phyloP scores from a whole-genome alignment of 2,329 filamentous ascomycete species.

The Juglanconis sp. region DNA sequence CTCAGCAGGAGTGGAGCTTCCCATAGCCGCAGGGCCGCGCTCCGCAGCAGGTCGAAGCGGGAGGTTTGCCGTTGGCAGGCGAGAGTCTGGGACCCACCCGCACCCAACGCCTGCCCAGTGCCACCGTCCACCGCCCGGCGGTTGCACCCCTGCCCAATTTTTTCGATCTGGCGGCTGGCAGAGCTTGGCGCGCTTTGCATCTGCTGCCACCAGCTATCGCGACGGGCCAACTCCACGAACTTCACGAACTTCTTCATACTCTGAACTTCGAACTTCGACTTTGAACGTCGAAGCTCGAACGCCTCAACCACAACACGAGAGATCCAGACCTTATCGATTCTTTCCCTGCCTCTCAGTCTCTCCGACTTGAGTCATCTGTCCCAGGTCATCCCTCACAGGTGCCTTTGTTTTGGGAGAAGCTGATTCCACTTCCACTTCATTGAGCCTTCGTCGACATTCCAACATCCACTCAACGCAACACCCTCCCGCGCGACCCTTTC shows the following conservation, averaged over 20 bases:
- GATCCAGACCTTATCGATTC: background rate
- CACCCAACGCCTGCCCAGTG: background rate
- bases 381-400: background rate
- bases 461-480: background rate
- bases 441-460: background rate
- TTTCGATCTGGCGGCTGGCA: conserved; percentile 12
- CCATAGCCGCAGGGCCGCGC: too few relatives aligned
- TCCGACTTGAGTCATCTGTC: background rate
- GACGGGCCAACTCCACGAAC: background rate
- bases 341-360: background rate
- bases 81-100: background rate
- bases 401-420: background rate
- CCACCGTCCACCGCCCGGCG: background rate
- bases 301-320: background rate
- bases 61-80: conserved; percentile 7
- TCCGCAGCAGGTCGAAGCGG: too few relatives aligned
- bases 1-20: conserved; percentile 12
- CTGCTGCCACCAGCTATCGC: conserved; percentile 8
- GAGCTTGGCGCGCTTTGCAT: conserved; percentile 13
- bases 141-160: conserved; percentile 7
- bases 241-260: background rate
- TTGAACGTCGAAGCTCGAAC: background rate
- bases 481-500: background rate
- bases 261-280: background rate
- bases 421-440: background rate